Evolutionary conservation across 441 rosid species (phyloP), one percentile per base, ranked within the genome.

Genomic region (Flueggea neowawraea): DNA sequence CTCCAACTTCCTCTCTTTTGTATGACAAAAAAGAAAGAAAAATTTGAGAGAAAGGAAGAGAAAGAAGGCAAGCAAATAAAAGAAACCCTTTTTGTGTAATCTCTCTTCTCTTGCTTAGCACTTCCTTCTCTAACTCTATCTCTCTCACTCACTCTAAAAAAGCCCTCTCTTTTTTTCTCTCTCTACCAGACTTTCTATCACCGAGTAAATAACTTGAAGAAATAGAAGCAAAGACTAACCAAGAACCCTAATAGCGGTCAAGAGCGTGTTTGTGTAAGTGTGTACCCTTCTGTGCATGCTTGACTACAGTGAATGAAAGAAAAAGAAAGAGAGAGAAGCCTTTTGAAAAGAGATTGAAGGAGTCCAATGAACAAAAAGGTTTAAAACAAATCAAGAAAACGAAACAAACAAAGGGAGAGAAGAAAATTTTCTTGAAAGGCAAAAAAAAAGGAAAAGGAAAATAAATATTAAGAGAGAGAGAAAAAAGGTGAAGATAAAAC

Each of bases 81-180:
- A 10, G 36, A 31, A 5, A 36, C 9, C 9, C 13, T 55, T 49
- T 50, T 57, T 16, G 6, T 36, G 41, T 36, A 13, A 9, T 47
- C 50, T 47, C 50, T 47, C 1, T 16, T 22, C 65, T 61, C 43
- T 47, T 41, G 78, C 76, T 75, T 69, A 39, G 80, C 88, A 61
- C 86, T 71, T 86, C 91, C 76, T 86, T 88, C 95, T 82, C 89
- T 79, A 76, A 69, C 89, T 75, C 79, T 81, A n/a, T n/a, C 86
- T 86, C 82, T 73, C 83, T 73, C 50, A 56, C 49, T n/a, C n/a
- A 54, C 52, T 32, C 64, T 15, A 52, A 52, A 36, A 36, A 10
- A 41, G 33, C 62, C 55, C 67, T 45, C 13, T 9, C 22, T 15
- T 15, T 9, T 1, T 15, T 13, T 13, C 12, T 55, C 12, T 32